phyloP scores from a whole-genome alignment of 768 basidiomycete species.

The Russula virescens region DNA sequence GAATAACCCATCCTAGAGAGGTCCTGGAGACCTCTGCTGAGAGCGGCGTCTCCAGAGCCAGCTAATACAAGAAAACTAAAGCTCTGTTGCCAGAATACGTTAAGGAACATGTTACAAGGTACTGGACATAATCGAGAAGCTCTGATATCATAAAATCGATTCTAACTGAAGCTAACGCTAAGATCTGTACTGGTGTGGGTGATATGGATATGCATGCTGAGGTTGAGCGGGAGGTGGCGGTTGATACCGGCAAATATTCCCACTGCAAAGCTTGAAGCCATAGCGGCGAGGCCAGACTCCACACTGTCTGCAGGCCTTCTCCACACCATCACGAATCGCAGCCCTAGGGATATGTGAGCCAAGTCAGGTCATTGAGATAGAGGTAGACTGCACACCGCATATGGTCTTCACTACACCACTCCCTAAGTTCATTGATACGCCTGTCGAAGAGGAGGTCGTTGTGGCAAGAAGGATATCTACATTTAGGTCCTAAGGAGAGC shows the following conservation, averaged over 20 bases:
- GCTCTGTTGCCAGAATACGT: no score
- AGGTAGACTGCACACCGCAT: background rate
- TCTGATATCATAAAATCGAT: no score
- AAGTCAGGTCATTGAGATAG: background rate
- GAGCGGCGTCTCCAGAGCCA: no score
- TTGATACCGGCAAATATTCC: background rate
- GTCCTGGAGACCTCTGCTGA: no score
- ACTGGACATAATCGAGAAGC: no score
- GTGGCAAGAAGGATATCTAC: background rate
- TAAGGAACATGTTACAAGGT: no score
- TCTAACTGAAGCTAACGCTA: no score
- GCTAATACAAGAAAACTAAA: no score
- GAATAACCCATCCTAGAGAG: no score
- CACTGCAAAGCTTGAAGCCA: background rate
- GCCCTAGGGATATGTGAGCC: background rate
- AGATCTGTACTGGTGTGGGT: no score
- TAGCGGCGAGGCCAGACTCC: background rate
- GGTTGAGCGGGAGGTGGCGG: no score
- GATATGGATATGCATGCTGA: no score
- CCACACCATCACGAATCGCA: background rate
- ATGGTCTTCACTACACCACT: constrained; percentile 11
- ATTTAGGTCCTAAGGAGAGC: background rate
- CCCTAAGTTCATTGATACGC: background rate
- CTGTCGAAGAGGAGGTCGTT: background rate
- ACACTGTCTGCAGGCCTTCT: background rate